Conservation (phyloP, 202 grass and related monocot genomes). For the Cymbopogon flexuosus region DNA sequence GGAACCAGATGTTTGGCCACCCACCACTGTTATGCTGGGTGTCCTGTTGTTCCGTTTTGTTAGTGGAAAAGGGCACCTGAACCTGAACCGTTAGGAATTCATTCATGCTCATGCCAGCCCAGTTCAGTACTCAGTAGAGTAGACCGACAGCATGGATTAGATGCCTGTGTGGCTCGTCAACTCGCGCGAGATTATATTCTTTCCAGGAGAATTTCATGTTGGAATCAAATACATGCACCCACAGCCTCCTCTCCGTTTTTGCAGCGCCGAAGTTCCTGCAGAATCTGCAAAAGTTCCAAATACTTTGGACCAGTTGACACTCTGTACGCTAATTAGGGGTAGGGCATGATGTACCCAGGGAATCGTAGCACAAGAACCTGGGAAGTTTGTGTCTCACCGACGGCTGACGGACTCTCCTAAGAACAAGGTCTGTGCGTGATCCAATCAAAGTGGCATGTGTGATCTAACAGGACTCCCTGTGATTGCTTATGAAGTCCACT, state of each 20-base stretch:
- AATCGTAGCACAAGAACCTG: too few species aligned
- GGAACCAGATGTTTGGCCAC: too few species aligned
- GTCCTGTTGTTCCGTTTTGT: background rate
- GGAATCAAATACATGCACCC: background rate
- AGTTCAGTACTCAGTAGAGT: background rate
- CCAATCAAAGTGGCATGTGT: too few species aligned
- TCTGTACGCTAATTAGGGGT: too few species aligned
- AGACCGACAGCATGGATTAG: conserved; percentile 24
- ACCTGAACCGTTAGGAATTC: background rate
- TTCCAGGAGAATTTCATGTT: background rate
- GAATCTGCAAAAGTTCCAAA: too few species aligned
- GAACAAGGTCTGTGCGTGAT: too few species aligned
- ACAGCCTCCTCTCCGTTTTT: too few species aligned
- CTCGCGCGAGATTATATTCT: conserved; percentile 21
- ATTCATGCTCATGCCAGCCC: background rate
- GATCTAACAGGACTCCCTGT: background rate
- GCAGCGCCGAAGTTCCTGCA: too few species aligned
- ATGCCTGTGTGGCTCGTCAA: conserved; percentile 15
- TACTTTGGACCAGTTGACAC: too few species aligned
- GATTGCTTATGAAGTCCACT: background rate
- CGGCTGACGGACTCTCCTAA: too few species aligned
- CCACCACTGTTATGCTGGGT: background rate
- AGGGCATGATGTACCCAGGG: too few species aligned
- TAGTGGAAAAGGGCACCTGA: background rate
- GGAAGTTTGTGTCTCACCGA: too few species aligned